A percentile compares a stretch with the other conserved stretches of the same genome.
Evolutionary conservation across 148 eudicot species (phyloP).

Genomic region (Persicaria maculosa): DNA sequence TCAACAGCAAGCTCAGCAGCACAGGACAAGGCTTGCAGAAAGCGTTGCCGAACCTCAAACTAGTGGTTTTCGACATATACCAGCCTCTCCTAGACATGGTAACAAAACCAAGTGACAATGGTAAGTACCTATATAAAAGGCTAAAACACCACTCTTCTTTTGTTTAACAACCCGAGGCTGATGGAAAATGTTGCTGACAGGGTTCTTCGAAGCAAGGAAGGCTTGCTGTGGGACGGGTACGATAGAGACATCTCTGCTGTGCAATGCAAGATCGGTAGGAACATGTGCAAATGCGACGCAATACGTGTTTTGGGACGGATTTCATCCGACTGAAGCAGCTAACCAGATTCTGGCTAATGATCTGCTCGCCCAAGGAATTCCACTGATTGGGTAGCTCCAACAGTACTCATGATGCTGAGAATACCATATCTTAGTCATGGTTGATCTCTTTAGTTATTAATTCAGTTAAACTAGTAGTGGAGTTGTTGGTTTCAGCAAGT

Average conservation of each 20-base stretch:
- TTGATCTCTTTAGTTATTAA: too few species aligned
- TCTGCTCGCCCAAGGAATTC: constrained; percentile 57
- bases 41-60: constrained; percentile 43
- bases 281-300: constrained; percentile 70
- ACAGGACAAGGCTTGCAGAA: constrained; percentile 38
- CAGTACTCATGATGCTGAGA: not conserved
- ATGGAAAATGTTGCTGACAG: constrained; percentile 20
- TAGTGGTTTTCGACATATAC: constrained; percentile 69
- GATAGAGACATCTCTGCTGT: constrained; percentile 68
- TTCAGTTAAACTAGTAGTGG: not conserved
- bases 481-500: not conserved
- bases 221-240: constrained; percentile 86
- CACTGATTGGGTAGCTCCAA: constrained; percentile 35
- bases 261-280: constrained; percentile 59
- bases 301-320: constrained; percentile 82
- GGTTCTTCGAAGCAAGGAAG: constrained; percentile 71
- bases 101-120: constrained; percentile 45
- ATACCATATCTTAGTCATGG: not conserved
- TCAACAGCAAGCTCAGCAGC: constrained; percentile 51
- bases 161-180: not conserved
- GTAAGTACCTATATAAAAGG: constrained; percentile 20
- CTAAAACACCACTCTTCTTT: not conserved
- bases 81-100: constrained; percentile 65
- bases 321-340: constrained; percentile 83
- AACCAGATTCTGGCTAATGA: constrained; percentile 50